Evolutionary conservation across 208 protist species (phyloP).

Genomic region (Wallacemonas sp.): DNA sequence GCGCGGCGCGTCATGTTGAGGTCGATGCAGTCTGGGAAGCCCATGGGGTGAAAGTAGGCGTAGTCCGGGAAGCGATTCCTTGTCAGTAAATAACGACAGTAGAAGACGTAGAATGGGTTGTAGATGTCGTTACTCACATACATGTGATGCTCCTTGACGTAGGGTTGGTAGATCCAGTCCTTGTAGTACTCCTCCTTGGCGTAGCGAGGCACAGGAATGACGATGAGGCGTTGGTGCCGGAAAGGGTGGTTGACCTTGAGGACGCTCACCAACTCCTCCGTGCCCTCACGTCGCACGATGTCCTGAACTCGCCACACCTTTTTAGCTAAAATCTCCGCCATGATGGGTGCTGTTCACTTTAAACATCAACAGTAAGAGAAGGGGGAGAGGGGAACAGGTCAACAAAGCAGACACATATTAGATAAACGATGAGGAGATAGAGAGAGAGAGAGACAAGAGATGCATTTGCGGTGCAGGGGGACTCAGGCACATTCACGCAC

Average conservation of each 20-base stretch:
- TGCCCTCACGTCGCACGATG: constrained; percentile 57
- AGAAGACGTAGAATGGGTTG: constrained; percentile 79
- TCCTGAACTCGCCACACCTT: constrained; percentile 83
- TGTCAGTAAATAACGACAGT: constrained; percentile 56
- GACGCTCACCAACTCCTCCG: constrained; percentile 61
- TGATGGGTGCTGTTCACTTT: not conserved
- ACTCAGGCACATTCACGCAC: too few species aligned
- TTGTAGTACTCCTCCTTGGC: constrained; percentile 72
- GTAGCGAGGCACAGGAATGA: constrained; percentile 70
- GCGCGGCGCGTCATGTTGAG: constrained; percentile 71
- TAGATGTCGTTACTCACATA: constrained; percentile 89
- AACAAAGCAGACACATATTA: too few species aligned
- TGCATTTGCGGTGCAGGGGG: too few species aligned
- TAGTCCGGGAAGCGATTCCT: constrained; percentile 64
- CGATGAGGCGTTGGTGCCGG: constrained; percentile 71
- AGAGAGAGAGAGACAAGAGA: too few species aligned
- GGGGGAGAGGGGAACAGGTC: not conserved
- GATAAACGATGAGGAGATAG: too few species aligned
- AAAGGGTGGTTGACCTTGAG: constrained; percentile 80
- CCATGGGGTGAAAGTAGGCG: constrained; percentile 86
- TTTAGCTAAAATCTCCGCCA: constrained; percentile 40
- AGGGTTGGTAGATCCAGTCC: constrained; percentile 88
- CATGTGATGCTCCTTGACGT: constrained; percentile 84
- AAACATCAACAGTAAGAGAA: not conserved
- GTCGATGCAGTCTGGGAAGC: constrained; percentile 80